Evolutionary conservation across 805 yeast species (phyloP).

Genomic region (Metschnikowia borealis): DNA sequence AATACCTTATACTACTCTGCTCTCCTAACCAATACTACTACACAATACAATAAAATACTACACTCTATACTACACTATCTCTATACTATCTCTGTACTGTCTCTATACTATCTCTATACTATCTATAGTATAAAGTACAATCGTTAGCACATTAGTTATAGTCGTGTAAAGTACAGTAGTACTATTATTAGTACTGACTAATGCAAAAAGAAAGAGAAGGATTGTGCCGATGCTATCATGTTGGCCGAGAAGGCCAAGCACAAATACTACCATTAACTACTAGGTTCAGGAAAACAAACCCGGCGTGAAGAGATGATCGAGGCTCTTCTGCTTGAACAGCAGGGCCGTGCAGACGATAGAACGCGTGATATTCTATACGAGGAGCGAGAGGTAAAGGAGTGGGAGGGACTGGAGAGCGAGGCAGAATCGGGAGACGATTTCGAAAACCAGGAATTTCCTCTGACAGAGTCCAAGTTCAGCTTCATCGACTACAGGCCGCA

Average conservation of each 20-base stretch:
- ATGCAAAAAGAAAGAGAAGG: conserved; percentile 76
- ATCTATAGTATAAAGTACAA: no score
- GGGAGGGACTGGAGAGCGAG: conserved; percentile 35
- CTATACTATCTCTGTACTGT: no score
- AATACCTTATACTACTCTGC: no score
- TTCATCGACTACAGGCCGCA: conserved; percentile 73
- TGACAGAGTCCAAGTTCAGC: conserved; percentile 21
- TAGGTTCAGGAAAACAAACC: conserved; percentile 74
- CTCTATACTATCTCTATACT: no score
- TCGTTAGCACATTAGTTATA: no score
- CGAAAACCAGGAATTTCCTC: neutral
- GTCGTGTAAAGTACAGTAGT: no score
- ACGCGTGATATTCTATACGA: conserved; percentile 67
- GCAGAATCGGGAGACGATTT: neutral
- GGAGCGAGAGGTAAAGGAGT: conserved; percentile 57
- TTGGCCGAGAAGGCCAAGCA: conserved; percentile 85
- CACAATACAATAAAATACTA: no score
- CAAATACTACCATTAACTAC: conserved; percentile 61
- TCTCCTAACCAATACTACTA: no score
- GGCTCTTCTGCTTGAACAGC: conserved; percentile 66
- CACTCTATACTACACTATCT: no score
- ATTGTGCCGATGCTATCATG: conserved; percentile 73
- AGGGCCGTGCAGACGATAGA: conserved; percentile 63
- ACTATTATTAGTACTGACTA: no score
- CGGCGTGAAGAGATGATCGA: conserved; percentile 66